These are phyloP conservation scores for Agapanthus africanus DNA, from an alignment of 106 monocot species.

Conservation along the genomic window DNA sequence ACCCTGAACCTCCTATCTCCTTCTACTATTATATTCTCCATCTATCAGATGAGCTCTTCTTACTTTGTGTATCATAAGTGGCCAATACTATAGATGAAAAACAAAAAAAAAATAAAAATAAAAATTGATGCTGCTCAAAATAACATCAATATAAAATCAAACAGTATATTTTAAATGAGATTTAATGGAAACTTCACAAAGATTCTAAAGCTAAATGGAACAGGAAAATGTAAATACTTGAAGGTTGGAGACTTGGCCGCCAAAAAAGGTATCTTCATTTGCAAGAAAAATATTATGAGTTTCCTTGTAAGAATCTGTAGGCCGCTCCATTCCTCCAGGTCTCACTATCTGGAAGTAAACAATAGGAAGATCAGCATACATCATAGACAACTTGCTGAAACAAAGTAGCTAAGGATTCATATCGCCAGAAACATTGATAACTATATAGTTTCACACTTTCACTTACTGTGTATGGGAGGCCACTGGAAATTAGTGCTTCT, in stretches of 20 bases:
- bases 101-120: background rate
- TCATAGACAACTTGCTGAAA: background rate
- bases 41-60: background rate
- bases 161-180: background rate
- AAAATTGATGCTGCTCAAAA: background rate
- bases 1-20: background rate
- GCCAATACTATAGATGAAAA: background rate
- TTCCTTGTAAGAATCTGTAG: constrained; percentile 94
- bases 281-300: constrained; percentile 89
- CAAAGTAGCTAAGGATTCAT: background rate
- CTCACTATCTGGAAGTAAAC: constrained; percentile 65
- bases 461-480: constrained; percentile 82
- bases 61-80: background rate
- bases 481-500: constrained; percentile 83
- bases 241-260: constrained; percentile 92
- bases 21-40: too few species aligned
- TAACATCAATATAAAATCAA: background rate
- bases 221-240: constrained; percentile 34
- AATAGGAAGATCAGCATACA: background rate
- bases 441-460: constrained; percentile 23
- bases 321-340: constrained; percentile 98
- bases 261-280: constrained; percentile 74
- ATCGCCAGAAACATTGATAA: background rate
- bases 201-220: background rate
- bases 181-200: background rate